Percentiles rank a stretch among this genome's conserved stretches.
These are phyloP conservation scores for Alternaria metachromatica DNA, from an alignment of 2,329 filamentous ascomycete genomes.

Conservation along the genomic window DNA sequence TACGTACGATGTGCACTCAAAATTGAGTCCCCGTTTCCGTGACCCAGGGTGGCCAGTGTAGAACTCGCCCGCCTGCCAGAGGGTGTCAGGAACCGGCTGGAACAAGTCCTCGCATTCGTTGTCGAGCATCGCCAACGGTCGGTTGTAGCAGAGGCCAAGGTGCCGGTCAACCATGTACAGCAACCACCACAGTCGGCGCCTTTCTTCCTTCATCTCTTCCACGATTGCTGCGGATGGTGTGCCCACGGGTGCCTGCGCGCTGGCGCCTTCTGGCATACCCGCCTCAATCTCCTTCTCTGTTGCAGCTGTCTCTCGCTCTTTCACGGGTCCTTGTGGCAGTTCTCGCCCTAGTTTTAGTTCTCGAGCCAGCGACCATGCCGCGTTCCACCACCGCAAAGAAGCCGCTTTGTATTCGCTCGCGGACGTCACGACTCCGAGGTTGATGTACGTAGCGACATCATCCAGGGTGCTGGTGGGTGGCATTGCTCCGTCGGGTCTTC, in stretches of 20 bases:
- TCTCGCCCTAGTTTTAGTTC: slow-evolving; percentile 90
- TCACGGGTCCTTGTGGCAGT: slow-evolving; percentile 65
- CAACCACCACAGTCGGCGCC: slow-evolving; percentile 91
- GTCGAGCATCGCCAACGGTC: slow-evolving; percentile 84
- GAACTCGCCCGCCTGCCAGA: slow-evolving; percentile 86
- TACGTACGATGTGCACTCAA: slow-evolving; percentile 73
- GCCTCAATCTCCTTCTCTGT: slow-evolving; percentile 49
- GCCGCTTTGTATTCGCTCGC: slow-evolving; percentile 85
- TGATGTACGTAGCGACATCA: slow-evolving; percentile 89
- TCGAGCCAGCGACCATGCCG: slow-evolving; percentile 85
- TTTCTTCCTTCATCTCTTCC: slow-evolving; percentile 73
- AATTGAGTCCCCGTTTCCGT: slow-evolving; percentile 69
- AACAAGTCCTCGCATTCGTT: slow-evolving; percentile 79
- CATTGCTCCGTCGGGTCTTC: slow-evolving; percentile 56
- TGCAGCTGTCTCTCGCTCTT: slow-evolving; percentile 37
- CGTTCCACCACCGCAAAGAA: slow-evolving; percentile 92
- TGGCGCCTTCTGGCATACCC: slow-evolving; percentile 37
- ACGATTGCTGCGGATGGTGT: slow-evolving; percentile 44
- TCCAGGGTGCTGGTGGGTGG: slow-evolving; percentile 72
- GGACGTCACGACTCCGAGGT: slow-evolving; percentile 87
- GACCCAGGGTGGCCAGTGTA: slow-evolving; percentile 54
- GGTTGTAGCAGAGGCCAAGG: slow-evolving; percentile 87
- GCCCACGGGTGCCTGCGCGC: slow-evolving; percentile 32
- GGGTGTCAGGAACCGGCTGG: slow-evolving; percentile 83
- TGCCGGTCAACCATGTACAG: slow-evolving; percentile 86